Evolutionary conservation across 2,329 filamentous ascomycete genomes (phyloP).

Genomic region (Geosmithia flava): DNA sequence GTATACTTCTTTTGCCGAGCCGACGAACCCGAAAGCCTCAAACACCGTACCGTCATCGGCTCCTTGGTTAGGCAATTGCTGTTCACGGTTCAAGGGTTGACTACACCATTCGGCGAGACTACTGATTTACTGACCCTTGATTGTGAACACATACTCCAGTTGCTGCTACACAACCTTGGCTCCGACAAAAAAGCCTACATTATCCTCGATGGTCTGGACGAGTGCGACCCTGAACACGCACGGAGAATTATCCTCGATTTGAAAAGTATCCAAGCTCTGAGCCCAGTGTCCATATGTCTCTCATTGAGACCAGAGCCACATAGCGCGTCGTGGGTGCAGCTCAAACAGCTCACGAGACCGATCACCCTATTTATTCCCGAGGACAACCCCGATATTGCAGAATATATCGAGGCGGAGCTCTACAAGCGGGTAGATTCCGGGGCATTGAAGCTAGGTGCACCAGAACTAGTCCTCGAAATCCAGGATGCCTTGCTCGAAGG

Average conservation of each 20-base stretch:
- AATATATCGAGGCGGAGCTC: not conserved
- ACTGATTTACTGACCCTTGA: not conserved
- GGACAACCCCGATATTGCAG: not conserved
- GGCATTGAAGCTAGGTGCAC: not conserved
- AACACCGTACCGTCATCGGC: conserved; percentile 12
- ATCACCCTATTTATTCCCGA: not conserved
- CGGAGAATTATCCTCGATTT: not conserved
- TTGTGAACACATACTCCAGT: not conserved
- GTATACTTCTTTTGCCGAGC: conserved; percentile 17
- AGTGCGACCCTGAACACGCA: not conserved
- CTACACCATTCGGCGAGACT: not conserved
- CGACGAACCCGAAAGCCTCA: conserved; percentile 13
- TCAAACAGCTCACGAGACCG: not conserved
- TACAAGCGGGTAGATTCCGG: not conserved
- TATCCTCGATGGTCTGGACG: not conserved
- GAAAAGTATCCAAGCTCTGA: not conserved
- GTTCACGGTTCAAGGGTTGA: not conserved
- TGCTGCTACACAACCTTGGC: not conserved
- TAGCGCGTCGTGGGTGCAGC: not conserved
- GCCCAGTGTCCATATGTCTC: not conserved
- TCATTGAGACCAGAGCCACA: not conserved
- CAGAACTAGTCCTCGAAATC: not conserved
- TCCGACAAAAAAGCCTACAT: not conserved
- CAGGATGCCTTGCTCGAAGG: conserved; percentile 9
- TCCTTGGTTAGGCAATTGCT: conserved; percentile 21